Conservation (phyloP, 306 rosid species). For the Lathyrus tuberosus region DNA sequence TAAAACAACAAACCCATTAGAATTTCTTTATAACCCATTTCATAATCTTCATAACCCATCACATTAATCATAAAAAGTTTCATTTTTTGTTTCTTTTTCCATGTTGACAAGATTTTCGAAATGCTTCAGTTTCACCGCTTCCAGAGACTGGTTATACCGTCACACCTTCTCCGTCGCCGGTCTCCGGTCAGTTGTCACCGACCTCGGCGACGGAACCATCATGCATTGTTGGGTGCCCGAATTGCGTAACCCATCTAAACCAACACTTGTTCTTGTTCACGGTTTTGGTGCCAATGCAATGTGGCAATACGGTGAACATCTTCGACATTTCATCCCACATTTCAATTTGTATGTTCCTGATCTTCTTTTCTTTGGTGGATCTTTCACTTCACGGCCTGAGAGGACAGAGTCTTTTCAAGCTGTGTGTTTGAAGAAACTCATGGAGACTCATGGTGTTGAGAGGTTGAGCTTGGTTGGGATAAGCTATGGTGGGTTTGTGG, state of each 20-base stretch:
- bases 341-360: constrained; percentile 82
- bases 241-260: constrained; percentile 42
- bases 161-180: constrained; percentile 56
- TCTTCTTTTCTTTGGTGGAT: constrained; percentile 73
- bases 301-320: constrained; percentile 76
- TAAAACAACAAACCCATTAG: background rate
- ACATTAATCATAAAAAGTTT: background rate
- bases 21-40: constrained; percentile 12
- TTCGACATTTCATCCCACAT: constrained; percentile 42
- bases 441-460: constrained; percentile 54
- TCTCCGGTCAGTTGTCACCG: constrained; percentile 52
- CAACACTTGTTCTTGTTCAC: constrained; percentile 61
- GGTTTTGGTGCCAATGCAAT: constrained; percentile 87
- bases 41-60: background rate
- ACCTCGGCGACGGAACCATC: constrained; percentile 66
- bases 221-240: constrained; percentile 83
- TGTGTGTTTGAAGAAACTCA: constrained; percentile 45
- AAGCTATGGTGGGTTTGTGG: constrained; percentile 83
- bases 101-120: constrained; percentile 43
- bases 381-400: constrained; percentile 54
- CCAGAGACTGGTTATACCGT: constrained; percentile 64
- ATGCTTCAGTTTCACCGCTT: constrained; percentile 64
- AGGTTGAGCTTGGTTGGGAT: constrained; percentile 65
- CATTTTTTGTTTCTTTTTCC: background rate
- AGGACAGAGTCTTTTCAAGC: constrained; percentile 72